phyloP scores from a whole-genome alignment of 805 yeast genomes.

The Suhomyces xylopsoci region DNA sequence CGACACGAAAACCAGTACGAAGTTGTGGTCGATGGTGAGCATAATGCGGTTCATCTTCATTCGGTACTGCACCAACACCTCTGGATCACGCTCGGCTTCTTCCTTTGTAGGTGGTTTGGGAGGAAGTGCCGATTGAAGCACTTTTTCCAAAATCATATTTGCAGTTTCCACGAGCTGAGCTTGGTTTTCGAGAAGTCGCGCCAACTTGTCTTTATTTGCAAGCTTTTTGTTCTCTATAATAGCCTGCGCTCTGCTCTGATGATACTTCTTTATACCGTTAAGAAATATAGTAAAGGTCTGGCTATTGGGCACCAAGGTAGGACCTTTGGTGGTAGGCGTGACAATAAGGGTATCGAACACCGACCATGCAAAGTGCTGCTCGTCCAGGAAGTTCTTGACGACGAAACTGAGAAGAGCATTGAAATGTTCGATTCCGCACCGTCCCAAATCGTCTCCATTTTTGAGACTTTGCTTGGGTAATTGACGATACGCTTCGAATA shows the following conservation, averaged over 20 bases:
- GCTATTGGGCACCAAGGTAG: slow-evolving; percentile 24
- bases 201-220: slow-evolving; percentile 17
- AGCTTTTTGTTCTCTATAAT: slow-evolving; percentile 14
- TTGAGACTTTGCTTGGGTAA: background rate
- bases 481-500: slow-evolving; percentile 18
- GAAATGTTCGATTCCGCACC: slow-evolving; percentile 27
- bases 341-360: slow-evolving; percentile 30
- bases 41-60: slow-evolving; percentile 14
- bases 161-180: slow-evolving; percentile 26
- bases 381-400: slow-evolving; percentile 30
- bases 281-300: slow-evolving; percentile 40
- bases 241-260: slow-evolving; percentile 13
- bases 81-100: slow-evolving; percentile 20
- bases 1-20: slow-evolving; percentile 28
- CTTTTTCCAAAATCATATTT: slow-evolving; percentile 25
- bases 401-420: slow-evolving; percentile 36
- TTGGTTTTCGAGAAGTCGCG: slow-evolving; percentile 25
- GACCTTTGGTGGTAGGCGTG: background rate
- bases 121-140: slow-evolving; percentile 28
- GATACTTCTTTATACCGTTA: slow-evolving; percentile 28
- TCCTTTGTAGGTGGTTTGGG: slow-evolving; percentile 33
- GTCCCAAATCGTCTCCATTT: slow-evolving; percentile 15
- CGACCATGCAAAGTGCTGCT: slow-evolving; percentile 36
- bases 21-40: slow-evolving; percentile 31
- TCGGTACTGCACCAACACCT: slow-evolving; percentile 15